Base-by-base conservation (phyloP, 2,329 filamentous ascomycete species). In the Rutstroemia sp. region DNA sequence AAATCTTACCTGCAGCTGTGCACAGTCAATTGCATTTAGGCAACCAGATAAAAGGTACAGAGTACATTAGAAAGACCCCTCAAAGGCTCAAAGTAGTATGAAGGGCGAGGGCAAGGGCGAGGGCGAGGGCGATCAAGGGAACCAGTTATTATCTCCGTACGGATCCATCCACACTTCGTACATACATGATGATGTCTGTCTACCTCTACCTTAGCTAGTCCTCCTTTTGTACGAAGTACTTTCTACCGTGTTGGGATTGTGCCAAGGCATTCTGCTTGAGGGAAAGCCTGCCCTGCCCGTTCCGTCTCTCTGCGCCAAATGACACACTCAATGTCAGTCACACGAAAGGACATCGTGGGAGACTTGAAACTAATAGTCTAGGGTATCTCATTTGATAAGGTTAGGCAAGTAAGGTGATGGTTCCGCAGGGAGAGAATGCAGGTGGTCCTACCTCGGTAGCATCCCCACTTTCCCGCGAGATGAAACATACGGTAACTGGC, bases 401-500 rank as follows among this genome's bases (percentile, higher is more conserved):
- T 44, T 44, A 7, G n/a, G 10, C 44, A 3, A 46, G 44, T 25
- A 46, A 46, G 14, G 17, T 41, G 39, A 46, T 23, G 44, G 8
- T 25, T 23, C 17, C 5, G 38, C 30, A 38, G 39, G 5, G 34
- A 39, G 30, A 49, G 23, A 23, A 27, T 46, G 19, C 6, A 19
- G 19, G 19, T 45, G 17, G 44, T 46, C 17, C 19, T 46, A 46
- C 44, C 17, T 46, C 44, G 44, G 44, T 23, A 46, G 19, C 44
- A 16, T 23, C 10, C 17, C 16, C 30, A 21, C 6, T 37, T 37
- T 49, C n/a, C 17, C 30, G 44, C 23, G 45, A 25, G 39, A 55
- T 55, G 53, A 55, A 55, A 50, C 53, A 55, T 50, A 55, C 53
- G 52, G 45, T 48, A 46, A 46, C 38, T 41, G 14, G 38, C 14